phyloP scores from a whole-genome alignment of 2,329 filamentous ascomycete species.

The Escovopsis sp. region DNA sequence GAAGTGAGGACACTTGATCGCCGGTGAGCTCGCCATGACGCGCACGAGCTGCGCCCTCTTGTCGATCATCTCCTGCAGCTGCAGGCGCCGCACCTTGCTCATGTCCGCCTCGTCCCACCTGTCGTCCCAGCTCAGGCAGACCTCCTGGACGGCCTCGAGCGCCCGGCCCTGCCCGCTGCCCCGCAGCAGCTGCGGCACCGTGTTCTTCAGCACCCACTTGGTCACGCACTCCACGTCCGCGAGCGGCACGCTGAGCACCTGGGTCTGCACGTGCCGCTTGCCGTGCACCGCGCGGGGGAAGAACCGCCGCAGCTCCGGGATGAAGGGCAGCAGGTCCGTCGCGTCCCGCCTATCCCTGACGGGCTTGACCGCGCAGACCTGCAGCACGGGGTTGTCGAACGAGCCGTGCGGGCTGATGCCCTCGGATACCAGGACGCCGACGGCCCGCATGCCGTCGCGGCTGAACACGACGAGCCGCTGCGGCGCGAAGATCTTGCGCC shows the following conservation, averaged over 20 bases:
- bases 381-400: slow-evolving; percentile 49
- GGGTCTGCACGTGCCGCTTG: slow-evolving; percentile 49
- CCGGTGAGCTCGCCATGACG: slow-evolving; percentile 49
- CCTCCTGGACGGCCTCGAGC: slow-evolving; percentile 50
- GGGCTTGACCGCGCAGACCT: slow-evolving; percentile 64
- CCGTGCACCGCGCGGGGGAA: slow-evolving; percentile 54
- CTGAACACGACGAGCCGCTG: slow-evolving; percentile 74
- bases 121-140: slow-evolving; percentile 62
- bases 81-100: slow-evolving; percentile 65
- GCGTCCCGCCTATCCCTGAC: slow-evolving; percentile 55
- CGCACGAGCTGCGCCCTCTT: slow-evolving; percentile 50
- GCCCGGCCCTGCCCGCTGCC: slow-evolving; percentile 34
- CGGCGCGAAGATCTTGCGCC: slow-evolving; percentile 61
- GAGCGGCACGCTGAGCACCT: slow-evolving; percentile 55
- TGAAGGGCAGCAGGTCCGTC: slow-evolving; percentile 76
- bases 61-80: slow-evolving; percentile 64
- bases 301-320: slow-evolving; percentile 52
- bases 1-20: slow-evolving; percentile 60
- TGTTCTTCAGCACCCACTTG: slow-evolving; percentile 44
- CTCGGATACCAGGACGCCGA: slow-evolving; percentile 66
- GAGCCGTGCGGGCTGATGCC: slow-evolving; percentile 49
- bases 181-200: slow-evolving; percentile 44
- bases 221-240: slow-evolving; percentile 77
- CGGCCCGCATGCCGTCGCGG: slow-evolving; percentile 68
- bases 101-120: slow-evolving; percentile 80